These are phyloP conservation scores for Jaapia argillacea DNA, from an alignment of 768 basidiomycete species.

Conservation along the genomic window DNA sequence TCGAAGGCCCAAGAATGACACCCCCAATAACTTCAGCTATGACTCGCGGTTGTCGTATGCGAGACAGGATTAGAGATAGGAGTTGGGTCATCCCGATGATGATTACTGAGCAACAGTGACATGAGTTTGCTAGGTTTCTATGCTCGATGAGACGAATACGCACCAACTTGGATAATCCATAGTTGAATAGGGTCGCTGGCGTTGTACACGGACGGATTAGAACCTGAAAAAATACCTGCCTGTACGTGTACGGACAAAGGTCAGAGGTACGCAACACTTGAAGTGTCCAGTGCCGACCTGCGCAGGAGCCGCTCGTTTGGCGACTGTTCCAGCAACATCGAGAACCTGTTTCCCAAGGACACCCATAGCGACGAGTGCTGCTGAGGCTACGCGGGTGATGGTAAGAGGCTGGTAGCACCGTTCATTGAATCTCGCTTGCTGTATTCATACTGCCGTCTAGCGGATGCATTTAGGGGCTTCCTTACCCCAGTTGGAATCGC, in stretches of 20 bases:
- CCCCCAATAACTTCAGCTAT: constrained; percentile 91
- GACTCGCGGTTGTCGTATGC: constrained; percentile 83
- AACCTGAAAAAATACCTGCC: constrained; percentile 75
- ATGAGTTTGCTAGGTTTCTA: neutral
- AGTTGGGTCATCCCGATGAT: constrained; percentile 75
- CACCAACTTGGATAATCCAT: constrained; percentile 73
- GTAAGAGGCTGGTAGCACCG: too few species aligned
- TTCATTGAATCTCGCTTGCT: too few species aligned
- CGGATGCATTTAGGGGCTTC: too few species aligned
- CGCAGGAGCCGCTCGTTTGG: constrained; percentile 37
- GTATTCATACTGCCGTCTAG: too few species aligned
- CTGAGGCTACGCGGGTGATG: too few species aligned
- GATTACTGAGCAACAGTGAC: constrained; percentile 3
- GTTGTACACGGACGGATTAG: constrained; percentile 59
- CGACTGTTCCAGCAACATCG: too few species aligned
- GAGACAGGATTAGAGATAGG: constrained; percentile 51
- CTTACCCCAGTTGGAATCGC: too few species aligned
- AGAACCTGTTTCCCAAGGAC: too few species aligned
- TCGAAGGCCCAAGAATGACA: constrained; percentile 62
- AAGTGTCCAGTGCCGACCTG: constrained; percentile 27
- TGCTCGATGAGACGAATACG: constrained; percentile 12
- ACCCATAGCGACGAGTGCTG: too few species aligned
- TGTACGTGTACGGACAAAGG: constrained; percentile 15
- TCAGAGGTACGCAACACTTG: neutral
- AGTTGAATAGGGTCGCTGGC: constrained; percentile 56